Percentiles rank a stretch among this genome's conserved stretches.
Evolutionary conservation across 768 basidiomycete species (phyloP).

Genomic region (Mycena haematopus): DNA sequence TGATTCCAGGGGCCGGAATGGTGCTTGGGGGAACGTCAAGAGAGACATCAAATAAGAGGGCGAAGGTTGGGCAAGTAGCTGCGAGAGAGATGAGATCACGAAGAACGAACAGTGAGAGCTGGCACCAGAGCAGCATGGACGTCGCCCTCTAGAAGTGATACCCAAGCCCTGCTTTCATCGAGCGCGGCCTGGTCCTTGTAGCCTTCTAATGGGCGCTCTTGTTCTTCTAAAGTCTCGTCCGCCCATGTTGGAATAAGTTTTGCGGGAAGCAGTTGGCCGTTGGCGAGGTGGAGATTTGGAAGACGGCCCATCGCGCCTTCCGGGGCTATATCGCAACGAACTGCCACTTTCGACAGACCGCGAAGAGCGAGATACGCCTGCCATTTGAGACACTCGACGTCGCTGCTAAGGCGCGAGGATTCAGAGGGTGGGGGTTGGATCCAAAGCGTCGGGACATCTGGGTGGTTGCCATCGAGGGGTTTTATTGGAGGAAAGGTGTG

Average conservation of each 20-base stretch:
- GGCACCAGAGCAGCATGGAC: constrained; percentile 80
- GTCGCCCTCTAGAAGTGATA: constrained; percentile 75
- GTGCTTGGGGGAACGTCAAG: constrained; percentile 43
- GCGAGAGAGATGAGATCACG: constrained; percentile 2
- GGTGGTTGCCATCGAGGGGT: constrained; percentile 34
- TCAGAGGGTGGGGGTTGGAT: constrained; percentile 56
- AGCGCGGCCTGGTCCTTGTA: constrained; percentile 63
- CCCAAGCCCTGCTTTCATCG: constrained; percentile 85
- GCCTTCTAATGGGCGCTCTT: constrained; percentile 63
- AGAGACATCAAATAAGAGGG: constrained; percentile 51
- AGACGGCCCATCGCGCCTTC: constrained; percentile 76
- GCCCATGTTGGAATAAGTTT: constrained; percentile 79
- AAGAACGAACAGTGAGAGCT: constrained; percentile 21
- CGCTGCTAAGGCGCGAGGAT: constrained; percentile 60
- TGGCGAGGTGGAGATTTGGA: constrained; percentile 73
- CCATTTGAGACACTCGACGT: constrained; percentile 91
- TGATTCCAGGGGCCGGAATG: constrained; percentile 48
- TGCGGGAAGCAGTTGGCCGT: constrained; percentile 64
- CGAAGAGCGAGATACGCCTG: constrained; percentile 83
- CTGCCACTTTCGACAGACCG: constrained; percentile 53
- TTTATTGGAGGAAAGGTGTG: constrained; percentile 53
- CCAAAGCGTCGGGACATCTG: constrained; percentile 63
- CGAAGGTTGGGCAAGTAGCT: constrained; percentile 59
- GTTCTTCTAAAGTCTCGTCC: constrained; percentile 55
- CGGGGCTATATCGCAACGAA: constrained; percentile 73